These are phyloP conservation scores for grape (Vitis vinifera) DNA, from an alignment of 164 flowering plant species.

Conservation along the genomic window DNA sequence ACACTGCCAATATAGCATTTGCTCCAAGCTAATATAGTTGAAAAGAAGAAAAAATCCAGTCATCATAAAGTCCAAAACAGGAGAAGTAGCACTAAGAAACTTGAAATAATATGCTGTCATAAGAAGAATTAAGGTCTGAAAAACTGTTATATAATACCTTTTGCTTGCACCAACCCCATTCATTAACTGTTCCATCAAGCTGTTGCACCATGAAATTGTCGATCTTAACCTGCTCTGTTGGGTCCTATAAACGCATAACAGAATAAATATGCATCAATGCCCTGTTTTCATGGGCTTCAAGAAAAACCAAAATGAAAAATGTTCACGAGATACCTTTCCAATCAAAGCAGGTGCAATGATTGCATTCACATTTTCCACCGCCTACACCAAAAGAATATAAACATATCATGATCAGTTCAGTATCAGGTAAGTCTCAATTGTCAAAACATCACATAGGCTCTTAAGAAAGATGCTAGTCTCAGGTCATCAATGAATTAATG, in stretches of 20 bases:
- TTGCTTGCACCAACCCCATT: constrained; percentile 99
- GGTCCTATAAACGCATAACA: constrained; percentile 45
- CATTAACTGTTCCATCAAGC: constrained; percentile 88
- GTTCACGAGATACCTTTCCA: constrained; percentile 39
- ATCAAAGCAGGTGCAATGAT: constrained; percentile 59
- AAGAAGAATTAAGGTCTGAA: no score
- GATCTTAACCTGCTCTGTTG: constrained; percentile 65
- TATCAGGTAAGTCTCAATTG: background rate
- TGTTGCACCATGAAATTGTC: constrained; percentile 90
- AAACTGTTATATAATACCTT: constrained; percentile 45
- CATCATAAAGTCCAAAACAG: background rate
- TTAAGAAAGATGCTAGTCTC: background rate
- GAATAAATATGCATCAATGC: no score
- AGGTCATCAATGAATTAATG: background rate
- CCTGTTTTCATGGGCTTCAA: no score
- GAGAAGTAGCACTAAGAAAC: background rate
- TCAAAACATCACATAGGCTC: background rate
- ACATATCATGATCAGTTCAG: background rate
- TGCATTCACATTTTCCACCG: constrained; percentile 56
- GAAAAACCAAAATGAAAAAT: no score
- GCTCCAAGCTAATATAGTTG: constrained; percentile 71
- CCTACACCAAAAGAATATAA: constrained; percentile 24
- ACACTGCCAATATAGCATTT: constrained; percentile 88
- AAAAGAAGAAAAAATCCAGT: background rate
- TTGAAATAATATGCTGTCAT: no score